Evolutionary conservation across 352 stramenopile genomes (phyloP).

Genomic region (Pythium coloratum): DNA sequence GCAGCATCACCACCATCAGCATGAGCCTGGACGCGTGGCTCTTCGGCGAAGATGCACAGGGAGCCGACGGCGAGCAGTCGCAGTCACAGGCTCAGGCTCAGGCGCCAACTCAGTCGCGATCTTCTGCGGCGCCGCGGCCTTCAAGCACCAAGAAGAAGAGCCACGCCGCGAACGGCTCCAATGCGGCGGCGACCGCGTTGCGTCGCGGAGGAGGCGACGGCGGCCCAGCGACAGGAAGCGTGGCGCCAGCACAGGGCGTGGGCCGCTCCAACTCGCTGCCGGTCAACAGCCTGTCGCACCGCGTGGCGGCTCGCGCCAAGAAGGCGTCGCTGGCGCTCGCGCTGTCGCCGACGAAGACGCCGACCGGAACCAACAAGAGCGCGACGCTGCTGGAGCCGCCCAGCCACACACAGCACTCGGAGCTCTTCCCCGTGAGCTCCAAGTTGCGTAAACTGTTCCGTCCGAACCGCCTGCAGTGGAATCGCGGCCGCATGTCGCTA

Average conservation of each 20-base stretch:
- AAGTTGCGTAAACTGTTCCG: conserved; percentile 79
- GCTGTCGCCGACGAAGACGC: conserved; percentile 6
- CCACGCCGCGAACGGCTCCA: background rate
- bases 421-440: conserved; percentile 69
- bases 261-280: conserved; percentile 36
- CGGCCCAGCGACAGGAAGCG: background rate
- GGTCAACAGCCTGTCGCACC: conserved; percentile 28
- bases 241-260: conserved; percentile 1
- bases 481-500: conserved; percentile 20
- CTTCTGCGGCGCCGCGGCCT: conserved; percentile 3
- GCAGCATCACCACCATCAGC: conserved; percentile 40
- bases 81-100: background rate
- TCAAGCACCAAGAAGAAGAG: conserved; percentile 17
- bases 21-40: conserved; percentile 81
- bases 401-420: conserved; percentile 18
- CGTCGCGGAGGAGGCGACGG: conserved; percentile 4
- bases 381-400: background rate
- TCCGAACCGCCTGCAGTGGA: conserved; percentile 64
- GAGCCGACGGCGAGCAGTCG: conserved; percentile 2
- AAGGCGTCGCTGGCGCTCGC: conserved; percentile 31
- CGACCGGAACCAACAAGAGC: background rate
- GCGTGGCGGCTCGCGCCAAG: conserved; percentile 27
- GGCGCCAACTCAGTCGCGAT: background rate
- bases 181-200: background rate
- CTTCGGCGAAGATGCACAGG: conserved; percentile 63